Percentiles rank a stretch among this genome's conserved stretches.
Conservation (phyloP, 1,284 basidiomycete genomes). For the Papiliotrema flavescens region DNA sequence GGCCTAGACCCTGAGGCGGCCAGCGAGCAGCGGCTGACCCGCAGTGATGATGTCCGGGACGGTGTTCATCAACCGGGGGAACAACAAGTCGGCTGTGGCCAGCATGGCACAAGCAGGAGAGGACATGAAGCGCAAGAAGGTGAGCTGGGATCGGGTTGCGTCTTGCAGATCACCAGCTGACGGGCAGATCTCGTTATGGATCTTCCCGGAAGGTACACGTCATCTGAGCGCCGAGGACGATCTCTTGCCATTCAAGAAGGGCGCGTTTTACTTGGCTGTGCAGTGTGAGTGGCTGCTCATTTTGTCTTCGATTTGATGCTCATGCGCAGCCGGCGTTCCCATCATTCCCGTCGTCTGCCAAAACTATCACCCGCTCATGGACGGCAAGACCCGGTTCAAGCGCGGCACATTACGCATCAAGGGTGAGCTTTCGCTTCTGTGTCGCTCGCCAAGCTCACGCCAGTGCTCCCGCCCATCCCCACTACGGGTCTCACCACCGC, state of each 20-base stretch:
- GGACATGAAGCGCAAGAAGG: conserved; percentile 67
- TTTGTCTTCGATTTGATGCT: background rate
- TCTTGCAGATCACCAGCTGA: too few species aligned
- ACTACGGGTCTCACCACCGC: conserved; percentile 49
- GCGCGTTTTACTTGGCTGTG: conserved; percentile 93
- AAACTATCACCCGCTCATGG: conserved; percentile 80
- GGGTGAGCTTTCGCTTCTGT: conserved; percentile 66
- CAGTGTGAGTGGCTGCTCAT: conserved; percentile 53
- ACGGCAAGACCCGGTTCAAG: conserved; percentile 74
- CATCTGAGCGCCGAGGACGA: conserved; percentile 62
- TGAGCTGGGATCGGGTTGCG: conserved; percentile 29
- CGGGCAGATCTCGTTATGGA: conserved; percentile 69
- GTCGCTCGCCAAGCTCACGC: background rate
- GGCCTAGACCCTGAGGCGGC: too few species aligned
- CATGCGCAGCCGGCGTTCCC: conserved; percentile 56
- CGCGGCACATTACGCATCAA: conserved; percentile 76
- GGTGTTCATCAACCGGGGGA: conserved; percentile 88
- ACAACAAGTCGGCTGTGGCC: conserved; percentile 67
- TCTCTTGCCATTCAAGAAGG: conserved; percentile 92
- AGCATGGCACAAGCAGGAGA: conserved; percentile 79
- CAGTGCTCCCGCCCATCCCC: conserved; percentile 53
- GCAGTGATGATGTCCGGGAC: conserved; percentile 78
- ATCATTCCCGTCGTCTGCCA: conserved; percentile 90
- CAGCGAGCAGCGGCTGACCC: too few species aligned
- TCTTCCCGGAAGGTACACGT: conserved; percentile 91